phyloP scores from a whole-genome alignment of 331 rosid genomes.

The Arachis monticola region DNA sequence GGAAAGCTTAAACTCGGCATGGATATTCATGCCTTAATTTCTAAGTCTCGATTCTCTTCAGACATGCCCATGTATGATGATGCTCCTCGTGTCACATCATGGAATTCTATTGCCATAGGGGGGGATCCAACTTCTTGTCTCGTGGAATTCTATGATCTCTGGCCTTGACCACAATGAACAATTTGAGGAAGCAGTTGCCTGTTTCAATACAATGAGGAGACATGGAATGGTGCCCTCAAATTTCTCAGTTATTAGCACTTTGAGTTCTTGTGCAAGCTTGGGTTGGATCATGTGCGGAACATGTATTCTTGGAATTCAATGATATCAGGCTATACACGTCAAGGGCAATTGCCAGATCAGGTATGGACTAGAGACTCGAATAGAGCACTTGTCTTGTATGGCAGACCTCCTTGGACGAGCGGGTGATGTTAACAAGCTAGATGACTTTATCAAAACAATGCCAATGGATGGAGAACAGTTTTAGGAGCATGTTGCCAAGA shows the following conservation, averaged over 20 bases:
- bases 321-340: slow-evolving; percentile 90
- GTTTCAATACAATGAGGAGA: slow-evolving; percentile 69
- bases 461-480: slow-evolving; percentile 92
- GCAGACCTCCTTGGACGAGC: slow-evolving; percentile 87
- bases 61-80: slow-evolving; percentile 32
- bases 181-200: slow-evolving; percentile 68
- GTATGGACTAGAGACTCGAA: slow-evolving; percentile 67
- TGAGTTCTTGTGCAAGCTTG: slow-evolving; percentile 88
- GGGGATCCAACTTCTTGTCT: slow-evolving; percentile 36
- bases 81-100: slow-evolving; percentile 63
- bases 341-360: slow-evolving; percentile 73
- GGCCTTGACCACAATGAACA: slow-evolving; percentile 80
- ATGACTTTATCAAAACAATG: slow-evolving; percentile 70
- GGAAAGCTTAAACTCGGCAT: slow-evolving; percentile 59
- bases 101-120: slow-evolving; percentile 83
- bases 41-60: slow-evolving; percentile 46
- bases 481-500: slow-evolving; percentile 78
- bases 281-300: slow-evolving; percentile 71
- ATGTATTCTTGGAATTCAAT: slow-evolving; percentile 90
- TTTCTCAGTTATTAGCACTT: slow-evolving; percentile 77
- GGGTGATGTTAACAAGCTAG: slow-evolving; percentile 71
- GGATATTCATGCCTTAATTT: slow-evolving; percentile 72
- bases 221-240: slow-evolving; percentile 71
- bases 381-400: slow-evolving; percentile 94
- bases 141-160: slow-evolving; percentile 89